Conservation (phyloP, 225 moss, liverwort and hornwort genomes). For the Marchantia paleacea region DNA sequence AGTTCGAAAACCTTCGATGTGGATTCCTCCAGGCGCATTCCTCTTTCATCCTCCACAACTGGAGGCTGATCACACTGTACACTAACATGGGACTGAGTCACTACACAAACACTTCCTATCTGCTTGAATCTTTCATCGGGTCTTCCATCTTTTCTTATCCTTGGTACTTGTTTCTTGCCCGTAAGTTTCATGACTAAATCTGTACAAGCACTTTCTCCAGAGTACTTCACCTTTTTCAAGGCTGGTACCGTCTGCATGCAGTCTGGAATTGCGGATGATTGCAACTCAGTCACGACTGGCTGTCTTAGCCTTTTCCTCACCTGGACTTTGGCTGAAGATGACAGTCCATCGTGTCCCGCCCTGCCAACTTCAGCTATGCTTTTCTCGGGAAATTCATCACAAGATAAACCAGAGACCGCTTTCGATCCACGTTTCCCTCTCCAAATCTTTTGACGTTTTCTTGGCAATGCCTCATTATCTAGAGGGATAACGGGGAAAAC, state of each 20-base stretch:
- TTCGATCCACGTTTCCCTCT: neutral
- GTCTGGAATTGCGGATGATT: neutral
- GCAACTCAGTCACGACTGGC: neutral
- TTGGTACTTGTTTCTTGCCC: constrained; percentile 12
- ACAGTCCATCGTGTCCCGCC: constrained; percentile 1
- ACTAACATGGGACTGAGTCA: neutral
- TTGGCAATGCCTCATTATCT: constrained; percentile 15
- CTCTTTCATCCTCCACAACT: constrained; percentile 8
- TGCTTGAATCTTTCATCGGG: constrained; percentile 24
- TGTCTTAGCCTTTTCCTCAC: constrained; percentile 23
- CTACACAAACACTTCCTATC: neutral
- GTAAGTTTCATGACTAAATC: neutral
- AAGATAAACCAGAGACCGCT: neutral
- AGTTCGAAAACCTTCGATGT: neutral
- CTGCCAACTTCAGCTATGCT: constrained; percentile 13
- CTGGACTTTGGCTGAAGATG: constrained; percentile 9
- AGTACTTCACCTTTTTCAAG: constrained; percentile 1
- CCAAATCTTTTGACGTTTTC: constrained; percentile 29
- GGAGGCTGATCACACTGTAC: constrained; percentile 14
- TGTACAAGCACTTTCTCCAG: neutral
- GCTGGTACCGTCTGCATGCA: neutral
- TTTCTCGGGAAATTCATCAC: neutral
- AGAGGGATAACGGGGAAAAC: constrained; percentile 32
- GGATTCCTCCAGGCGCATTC: neutral
- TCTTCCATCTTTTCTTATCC: constrained; percentile 24